Conservation (phyloP, 768 basidiomycete genomes). For the Trametes cubensis region DNA sequence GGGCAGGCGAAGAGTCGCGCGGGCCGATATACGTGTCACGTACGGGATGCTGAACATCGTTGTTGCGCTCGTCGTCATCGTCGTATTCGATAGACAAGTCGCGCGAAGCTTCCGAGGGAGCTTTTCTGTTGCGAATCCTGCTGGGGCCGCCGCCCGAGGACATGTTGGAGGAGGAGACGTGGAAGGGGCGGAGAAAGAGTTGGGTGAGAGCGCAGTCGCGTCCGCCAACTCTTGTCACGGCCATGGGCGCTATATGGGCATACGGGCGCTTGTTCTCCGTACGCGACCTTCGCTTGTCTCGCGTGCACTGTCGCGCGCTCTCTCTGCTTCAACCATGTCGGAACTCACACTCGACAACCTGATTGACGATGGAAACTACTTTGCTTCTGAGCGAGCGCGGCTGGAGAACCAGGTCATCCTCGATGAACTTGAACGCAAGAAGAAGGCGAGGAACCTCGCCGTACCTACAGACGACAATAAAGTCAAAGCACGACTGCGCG, state of each 20-base stretch:
- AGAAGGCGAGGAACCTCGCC: conserved; percentile 89
- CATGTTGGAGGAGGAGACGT: conserved; percentile 20
- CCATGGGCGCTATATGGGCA: not conserved
- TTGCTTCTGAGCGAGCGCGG: conserved; percentile 73
- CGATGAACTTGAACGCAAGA: conserved; percentile 97
- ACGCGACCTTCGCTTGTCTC: conserved; percentile 5
- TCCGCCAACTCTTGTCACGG: not conserved
- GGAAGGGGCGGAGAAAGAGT: conserved; percentile 1
- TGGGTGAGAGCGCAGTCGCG: conserved; percentile 12
- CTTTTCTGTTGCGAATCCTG: conserved; percentile 14
- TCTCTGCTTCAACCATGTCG: conserved; percentile 48
- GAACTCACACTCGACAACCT: conserved; percentile 78
- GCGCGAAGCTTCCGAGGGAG: conserved; percentile 1
- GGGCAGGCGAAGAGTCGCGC: not conserved
- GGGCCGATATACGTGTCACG: conserved; percentile 27
- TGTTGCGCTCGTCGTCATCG: conserved; percentile 24
- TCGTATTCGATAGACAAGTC: conserved; percentile 16
- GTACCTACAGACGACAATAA: conserved; percentile 97
- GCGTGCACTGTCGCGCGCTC: not conserved
- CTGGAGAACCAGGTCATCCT: conserved; percentile 85
- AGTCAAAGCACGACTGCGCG: conserved; percentile 85
- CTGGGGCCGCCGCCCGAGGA: conserved; percentile 22
- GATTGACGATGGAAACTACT: conserved; percentile 76
- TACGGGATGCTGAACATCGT: conserved; percentile 25
- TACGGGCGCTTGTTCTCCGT: not conserved